Evolutionary conservation across 2,329 filamentous ascomycete species (phyloP).

Genomic region (Westerdykella ornata): DNA sequence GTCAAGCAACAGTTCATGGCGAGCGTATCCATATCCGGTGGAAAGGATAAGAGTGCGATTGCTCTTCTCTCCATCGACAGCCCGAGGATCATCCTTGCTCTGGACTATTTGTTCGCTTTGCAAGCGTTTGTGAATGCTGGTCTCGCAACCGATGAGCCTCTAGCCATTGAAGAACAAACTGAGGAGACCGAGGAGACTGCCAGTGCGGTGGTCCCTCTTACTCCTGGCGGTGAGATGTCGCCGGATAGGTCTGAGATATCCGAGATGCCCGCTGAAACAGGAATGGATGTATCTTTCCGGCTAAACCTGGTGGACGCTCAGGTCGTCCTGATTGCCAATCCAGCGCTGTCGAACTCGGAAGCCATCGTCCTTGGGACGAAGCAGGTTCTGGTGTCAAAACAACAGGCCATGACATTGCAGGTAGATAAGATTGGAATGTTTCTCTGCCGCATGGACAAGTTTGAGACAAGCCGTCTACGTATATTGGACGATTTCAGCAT

Average conservation of each 20-base stretch:
- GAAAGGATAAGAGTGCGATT: slow-evolving; percentile 72
- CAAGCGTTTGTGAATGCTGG: slow-evolving; percentile 75
- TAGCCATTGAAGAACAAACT: slow-evolving; percentile 57
- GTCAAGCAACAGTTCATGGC: slow-evolving; percentile 97
- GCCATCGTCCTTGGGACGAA: slow-evolving; percentile 93
- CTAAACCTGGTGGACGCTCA: slow-evolving; percentile 95
- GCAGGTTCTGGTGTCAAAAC: slow-evolving; percentile 84
- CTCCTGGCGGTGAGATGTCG: slow-evolving; percentile 25
- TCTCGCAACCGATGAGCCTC: slow-evolving; percentile 47
- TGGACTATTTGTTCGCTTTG: slow-evolving; percentile 91
- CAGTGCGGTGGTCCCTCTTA: slow-evolving; percentile 33
- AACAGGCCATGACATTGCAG: slow-evolving; percentile 89
- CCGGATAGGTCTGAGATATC: slow-evolving; percentile 12
- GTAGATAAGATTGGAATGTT: slow-evolving; percentile 97
- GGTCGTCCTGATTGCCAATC: slow-evolving; percentile 92
- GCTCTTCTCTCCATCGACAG: slow-evolving; percentile 92
- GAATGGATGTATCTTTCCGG: slow-evolving; percentile 76
- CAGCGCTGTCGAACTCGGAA: slow-evolving; percentile 80
- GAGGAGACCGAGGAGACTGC: slow-evolving; percentile 46
- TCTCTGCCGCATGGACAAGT: slow-evolving; percentile 94
- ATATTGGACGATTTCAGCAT: slow-evolving; percentile 97
- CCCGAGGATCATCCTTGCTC: slow-evolving; percentile 84
- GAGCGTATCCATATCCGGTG: slow-evolving; percentile 84
- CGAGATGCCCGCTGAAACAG: slow-evolving; percentile 32
- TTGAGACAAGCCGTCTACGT: slow-evolving; percentile 80